Evolutionary conservation across 306 rosid species (phyloP).

Genomic region (Aeschynomene evenia): DNA sequence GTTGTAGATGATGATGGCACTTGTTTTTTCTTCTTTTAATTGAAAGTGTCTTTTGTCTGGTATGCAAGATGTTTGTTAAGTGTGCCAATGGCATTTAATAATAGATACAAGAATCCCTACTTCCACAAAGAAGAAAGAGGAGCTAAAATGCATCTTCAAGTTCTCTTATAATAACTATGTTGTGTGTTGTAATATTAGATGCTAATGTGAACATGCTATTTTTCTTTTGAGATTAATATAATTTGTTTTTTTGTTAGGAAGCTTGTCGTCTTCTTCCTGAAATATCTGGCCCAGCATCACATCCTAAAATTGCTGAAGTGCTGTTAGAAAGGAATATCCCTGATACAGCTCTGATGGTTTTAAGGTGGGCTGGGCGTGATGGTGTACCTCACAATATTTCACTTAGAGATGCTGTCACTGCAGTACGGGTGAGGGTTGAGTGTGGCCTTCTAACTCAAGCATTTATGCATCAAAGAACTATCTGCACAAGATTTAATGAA

Average conservation of each 20-base stretch:
- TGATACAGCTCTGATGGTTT: conserved; percentile 85
- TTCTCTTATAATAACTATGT: neutral
- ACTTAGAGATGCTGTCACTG: conserved; percentile 86
- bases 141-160: neutral
- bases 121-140: neutral
- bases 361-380: conserved; percentile 93
- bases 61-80: neutral
- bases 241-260: conserved; percentile 63
- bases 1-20: neutral
- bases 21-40: neutral
- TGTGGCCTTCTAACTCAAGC: conserved; percentile 97
- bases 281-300: conserved; percentile 76
- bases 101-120: neutral
- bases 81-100: neutral
- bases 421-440: conserved; percentile 95
- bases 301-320: conserved; percentile 96
- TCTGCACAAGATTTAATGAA: conserved; percentile 67
- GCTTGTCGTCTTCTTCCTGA: conserved; percentile 86
- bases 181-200: neutral
- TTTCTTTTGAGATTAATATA: conserved; percentile 29
- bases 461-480: conserved; percentile 84
- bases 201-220: neutral
- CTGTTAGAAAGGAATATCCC: conserved; percentile 85
- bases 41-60: neutral
- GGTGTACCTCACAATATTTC: conserved; percentile 59